Percentiles rank a stretch among this genome's conserved stretches.
These are phyloP conservation scores for Gnaphalium uliginosum DNA, from an alignment of 129 eudicot species.

Conservation along the genomic window DNA sequence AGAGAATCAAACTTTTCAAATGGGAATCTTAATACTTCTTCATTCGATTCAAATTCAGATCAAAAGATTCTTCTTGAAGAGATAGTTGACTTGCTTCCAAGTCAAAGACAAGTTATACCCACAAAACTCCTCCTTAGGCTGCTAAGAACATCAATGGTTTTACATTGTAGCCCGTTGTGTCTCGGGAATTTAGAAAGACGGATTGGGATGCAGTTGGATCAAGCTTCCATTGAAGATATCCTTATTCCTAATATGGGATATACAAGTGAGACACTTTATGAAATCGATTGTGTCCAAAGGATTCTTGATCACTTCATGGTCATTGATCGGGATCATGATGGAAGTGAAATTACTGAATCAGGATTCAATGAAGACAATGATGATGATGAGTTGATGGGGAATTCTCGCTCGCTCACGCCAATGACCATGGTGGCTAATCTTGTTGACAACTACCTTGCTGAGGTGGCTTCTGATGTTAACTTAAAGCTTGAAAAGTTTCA, in stretches of 20 bases:
- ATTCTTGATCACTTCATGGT: conserved; percentile 68
- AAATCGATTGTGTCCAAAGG: conserved; percentile 71
- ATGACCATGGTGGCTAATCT: conserved; percentile 70
- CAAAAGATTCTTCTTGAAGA: conserved; percentile 63
- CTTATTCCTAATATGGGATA: conserved; percentile 67
- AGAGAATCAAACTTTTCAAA: conserved; percentile 45
- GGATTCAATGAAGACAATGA: conserved; percentile 40
- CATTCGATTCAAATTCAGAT: conserved; percentile 47
- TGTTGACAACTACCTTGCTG: conserved; percentile 69
- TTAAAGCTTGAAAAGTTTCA: conserved; percentile 58
- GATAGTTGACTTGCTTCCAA: conserved; percentile 56
- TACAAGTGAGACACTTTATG: conserved; percentile 68
- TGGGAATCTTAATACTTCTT: conserved; percentile 36
- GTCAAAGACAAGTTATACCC: conserved; percentile 52
- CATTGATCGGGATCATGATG: conserved; percentile 34
- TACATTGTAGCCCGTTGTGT: conserved; percentile 50
- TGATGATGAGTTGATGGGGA: conserved; percentile 46
- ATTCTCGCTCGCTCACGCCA: conserved; percentile 45
- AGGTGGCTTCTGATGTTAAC: conserved; percentile 80
- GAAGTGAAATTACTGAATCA: conserved; percentile 38
- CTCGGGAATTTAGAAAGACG: conserved; percentile 50
- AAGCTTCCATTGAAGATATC: conserved; percentile 63
- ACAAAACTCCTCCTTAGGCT: conserved; percentile 58
- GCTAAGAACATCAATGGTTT: conserved; percentile 56
- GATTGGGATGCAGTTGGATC: conserved; percentile 58